Percentiles rank a stretch among this genome's conserved stretches.
Conservation (phyloP, 768 basidiomycete species). For the Wakefieldia striispora region DNA sequence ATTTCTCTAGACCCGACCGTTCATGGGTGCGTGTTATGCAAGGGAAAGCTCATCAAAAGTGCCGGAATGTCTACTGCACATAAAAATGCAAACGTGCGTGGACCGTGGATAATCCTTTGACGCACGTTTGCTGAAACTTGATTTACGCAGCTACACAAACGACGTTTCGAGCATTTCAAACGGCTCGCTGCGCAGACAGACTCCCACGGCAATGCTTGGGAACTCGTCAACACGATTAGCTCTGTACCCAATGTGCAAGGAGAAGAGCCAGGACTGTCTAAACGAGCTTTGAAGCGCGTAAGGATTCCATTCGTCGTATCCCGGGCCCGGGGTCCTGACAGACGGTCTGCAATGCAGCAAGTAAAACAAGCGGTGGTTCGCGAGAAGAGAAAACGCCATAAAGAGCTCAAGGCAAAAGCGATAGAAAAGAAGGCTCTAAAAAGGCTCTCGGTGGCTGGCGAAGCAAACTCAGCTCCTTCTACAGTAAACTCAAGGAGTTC, state of each 20-base stretch:
- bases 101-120: slow-evolving; percentile 1
- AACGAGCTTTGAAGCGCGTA: slow-evolving; percentile 64
- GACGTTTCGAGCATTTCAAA: slow-evolving; percentile 54
- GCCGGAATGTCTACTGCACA: slow-evolving; percentile 55
- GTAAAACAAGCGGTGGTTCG: slow-evolving; percentile 44
- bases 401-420: slow-evolving; percentile 41
- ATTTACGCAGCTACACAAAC: slow-evolving; percentile 55
- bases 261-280: slow-evolving; percentile 40
- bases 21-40: slow-evolving; percentile 66
- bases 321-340: background rate
- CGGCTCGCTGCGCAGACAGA: slow-evolving; percentile 38
- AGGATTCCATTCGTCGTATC: slow-evolving; percentile 9
- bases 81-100: slow-evolving; percentile 60
- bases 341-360: slow-evolving; percentile 39
- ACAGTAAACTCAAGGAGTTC: background rate
- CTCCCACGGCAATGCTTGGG: slow-evolving; percentile 48
- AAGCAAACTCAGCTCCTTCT: background rate
- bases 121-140: background rate
- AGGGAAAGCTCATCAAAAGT: slow-evolving; percentile 68
- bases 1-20: slow-evolving; percentile 53
- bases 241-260: slow-evolving; percentile 1
- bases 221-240: slow-evolving; percentile 30
- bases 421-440: slow-evolving; percentile 34
- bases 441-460: background rate
- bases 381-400: slow-evolving; percentile 48